These are phyloP conservation scores for Climacium dendroides DNA, from an alignment of 225 moss, liverwort and hornwort species.

Conservation along the genomic window DNA sequence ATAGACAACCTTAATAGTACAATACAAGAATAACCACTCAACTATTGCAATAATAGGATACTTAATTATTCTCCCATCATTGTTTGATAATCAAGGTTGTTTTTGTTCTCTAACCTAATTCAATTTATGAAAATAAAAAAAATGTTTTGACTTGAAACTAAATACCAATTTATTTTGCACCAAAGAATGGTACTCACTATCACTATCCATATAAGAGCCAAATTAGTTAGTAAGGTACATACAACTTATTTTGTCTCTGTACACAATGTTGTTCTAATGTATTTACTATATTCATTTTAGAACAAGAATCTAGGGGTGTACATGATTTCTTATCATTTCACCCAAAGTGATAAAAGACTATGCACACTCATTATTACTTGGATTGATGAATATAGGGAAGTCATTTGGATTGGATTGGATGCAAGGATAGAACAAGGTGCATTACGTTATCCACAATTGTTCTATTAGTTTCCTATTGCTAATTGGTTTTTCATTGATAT, in stretches of 20 bases:
- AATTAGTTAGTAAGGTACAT: accelerated
- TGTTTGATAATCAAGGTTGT: neutral
- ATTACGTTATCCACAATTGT: neutral
- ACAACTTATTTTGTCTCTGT: accelerated
- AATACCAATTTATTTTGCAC: accelerated
- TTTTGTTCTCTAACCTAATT: neutral
- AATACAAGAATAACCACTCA: neutral
- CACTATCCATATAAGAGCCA: accelerated
- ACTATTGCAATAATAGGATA: neutral
- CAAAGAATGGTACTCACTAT: neutral
- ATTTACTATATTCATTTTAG: neutral
- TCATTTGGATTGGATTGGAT: too few species aligned
- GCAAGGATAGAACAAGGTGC: neutral
- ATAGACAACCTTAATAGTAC: neutral
- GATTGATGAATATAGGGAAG: too few species aligned
- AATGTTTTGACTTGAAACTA: neutral
- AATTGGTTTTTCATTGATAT: too few species aligned
- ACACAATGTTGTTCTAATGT: accelerated
- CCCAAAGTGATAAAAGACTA: too few species aligned
- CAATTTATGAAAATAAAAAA: neutral
- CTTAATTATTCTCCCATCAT: neutral
- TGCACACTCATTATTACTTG: neutral
- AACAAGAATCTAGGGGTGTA: neutral
- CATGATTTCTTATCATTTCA: neutral
- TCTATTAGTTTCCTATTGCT: accelerated